Evolutionary conservation across 257 asterid genomes (phyloP).

Genomic region (Verbena officinalis): DNA sequence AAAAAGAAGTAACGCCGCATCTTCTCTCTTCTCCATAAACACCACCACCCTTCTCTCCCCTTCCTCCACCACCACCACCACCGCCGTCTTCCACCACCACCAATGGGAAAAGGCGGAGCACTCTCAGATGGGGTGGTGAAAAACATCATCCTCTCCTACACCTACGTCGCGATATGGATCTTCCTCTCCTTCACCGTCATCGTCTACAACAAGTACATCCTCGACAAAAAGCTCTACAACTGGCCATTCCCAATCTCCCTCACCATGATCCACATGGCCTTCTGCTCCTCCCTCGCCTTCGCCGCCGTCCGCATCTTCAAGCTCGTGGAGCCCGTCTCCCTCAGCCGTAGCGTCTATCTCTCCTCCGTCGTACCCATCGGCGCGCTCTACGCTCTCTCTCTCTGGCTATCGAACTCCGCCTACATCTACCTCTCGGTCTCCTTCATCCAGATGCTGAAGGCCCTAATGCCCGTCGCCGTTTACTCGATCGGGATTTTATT

Average conservation of each 20-base stretch:
- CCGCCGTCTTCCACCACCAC: not conserved
- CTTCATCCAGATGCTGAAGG: constrained; percentile 43
- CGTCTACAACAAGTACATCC: constrained; percentile 45
- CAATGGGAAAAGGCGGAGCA: constrained; percentile 37
- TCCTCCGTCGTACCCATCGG: constrained; percentile 43
- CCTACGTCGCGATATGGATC: constrained; percentile 37
- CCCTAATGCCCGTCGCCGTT: constrained; percentile 41
- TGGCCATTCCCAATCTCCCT: constrained; percentile 46
- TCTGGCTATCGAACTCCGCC: constrained; percentile 43
- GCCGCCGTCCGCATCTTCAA: constrained; percentile 36
- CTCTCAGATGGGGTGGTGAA: constrained; percentile 37
- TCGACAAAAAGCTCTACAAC: constrained; percentile 41
- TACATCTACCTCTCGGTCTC: constrained; percentile 43
- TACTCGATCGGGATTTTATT: constrained; percentile 37
- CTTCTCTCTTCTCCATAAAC: not conserved
- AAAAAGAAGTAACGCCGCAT: not conserved
- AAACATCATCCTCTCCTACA: constrained; percentile 35
- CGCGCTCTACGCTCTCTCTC: constrained; percentile 40
- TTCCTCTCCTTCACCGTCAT: constrained; percentile 44
- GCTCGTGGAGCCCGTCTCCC: constrained; percentile 42
- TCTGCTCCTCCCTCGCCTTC: constrained; percentile 41
- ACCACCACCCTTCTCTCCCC: not conserved
- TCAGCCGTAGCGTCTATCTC: constrained; percentile 40
- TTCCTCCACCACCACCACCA: not conserved
- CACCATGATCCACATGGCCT: constrained; percentile 43